These are phyloP conservation scores for Globomyces pollinis-pini DNA, from an alignment of 192 early-diverging fungal species.

Conservation along the genomic window DNA sequence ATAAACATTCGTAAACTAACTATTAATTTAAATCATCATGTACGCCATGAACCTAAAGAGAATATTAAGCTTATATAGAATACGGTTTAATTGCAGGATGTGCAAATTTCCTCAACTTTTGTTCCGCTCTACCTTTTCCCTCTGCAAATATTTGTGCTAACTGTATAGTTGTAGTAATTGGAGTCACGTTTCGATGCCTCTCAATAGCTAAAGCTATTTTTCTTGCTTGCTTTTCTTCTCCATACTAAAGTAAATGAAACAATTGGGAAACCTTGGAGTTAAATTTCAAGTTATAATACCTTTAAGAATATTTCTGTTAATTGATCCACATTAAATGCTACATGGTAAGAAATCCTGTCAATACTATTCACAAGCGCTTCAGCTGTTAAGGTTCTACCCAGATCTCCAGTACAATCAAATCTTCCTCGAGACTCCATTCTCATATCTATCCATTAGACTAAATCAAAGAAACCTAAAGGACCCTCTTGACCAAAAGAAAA, in stretches of 20 bases:
- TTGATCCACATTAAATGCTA: too few relatives aligned
- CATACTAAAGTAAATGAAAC: too few relatives aligned
- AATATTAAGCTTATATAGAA: constrained; percentile 31
- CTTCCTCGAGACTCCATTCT: too few relatives aligned
- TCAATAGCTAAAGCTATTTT: constrained; percentile 59
- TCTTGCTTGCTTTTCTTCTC: constrained; percentile 51
- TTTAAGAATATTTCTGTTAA: constrained; percentile 53
- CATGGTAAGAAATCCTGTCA: too few relatives aligned
- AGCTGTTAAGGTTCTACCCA: constrained; percentile 42
- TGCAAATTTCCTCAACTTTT: constrained; percentile 23
- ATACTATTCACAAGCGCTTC: constrained; percentile 57
- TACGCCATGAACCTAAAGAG: neutral
- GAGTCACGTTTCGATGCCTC: constrained; percentile 31
- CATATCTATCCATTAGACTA: too few relatives aligned
- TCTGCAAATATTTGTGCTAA: constrained; percentile 47
- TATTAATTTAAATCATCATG: constrained; percentile 7
- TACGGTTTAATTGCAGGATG: constrained; percentile 52
- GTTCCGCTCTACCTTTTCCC: constrained; percentile 24
- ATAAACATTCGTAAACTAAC: constrained; percentile 53
- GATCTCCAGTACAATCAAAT: constrained; percentile 4
- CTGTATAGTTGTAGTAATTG: constrained; percentile 48
- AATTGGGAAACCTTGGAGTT: too few relatives aligned
- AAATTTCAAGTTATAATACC: neutral
- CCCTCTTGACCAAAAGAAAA: constrained; percentile 62
- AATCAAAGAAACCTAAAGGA: constrained; percentile 63